A percentile compares a stretch with the other conserved stretches of the same genome.
Conservation (phyloP, 192 early-diverging fungal species). For the Coemansia sp. region DNA sequence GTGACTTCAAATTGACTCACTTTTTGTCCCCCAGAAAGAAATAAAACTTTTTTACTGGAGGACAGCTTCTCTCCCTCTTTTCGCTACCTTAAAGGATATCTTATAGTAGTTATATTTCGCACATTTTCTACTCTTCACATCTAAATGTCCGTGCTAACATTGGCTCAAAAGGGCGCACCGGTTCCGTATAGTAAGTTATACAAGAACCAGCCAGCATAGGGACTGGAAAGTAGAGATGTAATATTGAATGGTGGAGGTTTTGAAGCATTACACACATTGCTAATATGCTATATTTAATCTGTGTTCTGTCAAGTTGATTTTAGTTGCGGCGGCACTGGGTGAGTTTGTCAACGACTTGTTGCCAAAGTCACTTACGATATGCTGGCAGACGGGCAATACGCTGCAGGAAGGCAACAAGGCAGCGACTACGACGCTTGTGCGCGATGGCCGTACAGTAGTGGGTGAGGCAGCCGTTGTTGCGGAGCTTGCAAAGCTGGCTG, state of each 20-base stretch:
- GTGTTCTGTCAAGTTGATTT: too few relatives aligned
- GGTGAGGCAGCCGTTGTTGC: slow-evolving; percentile 17
- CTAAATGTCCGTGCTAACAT: slow-evolving; percentile 55
- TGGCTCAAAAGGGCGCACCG: slow-evolving; percentile 61
- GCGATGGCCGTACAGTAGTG: slow-evolving; percentile 1
- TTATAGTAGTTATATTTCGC: background rate
- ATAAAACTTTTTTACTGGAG: too few relatives aligned
- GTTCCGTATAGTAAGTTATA: slow-evolving; percentile 54
- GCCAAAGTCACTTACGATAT: slow-evolving; percentile 32
- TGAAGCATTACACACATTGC: too few relatives aligned
- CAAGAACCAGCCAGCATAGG: too few relatives aligned
- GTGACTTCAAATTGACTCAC: too few relatives aligned
- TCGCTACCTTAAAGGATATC: background rate
- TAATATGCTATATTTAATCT: too few relatives aligned
- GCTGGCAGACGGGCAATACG: slow-evolving; percentile 55
- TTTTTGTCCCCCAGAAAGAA: too few relatives aligned
- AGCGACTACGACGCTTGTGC: slow-evolving; percentile 37
- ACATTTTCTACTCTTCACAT: slow-evolving; percentile 18
- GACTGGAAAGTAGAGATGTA: too few relatives aligned
- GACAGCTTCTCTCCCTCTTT: background rate
- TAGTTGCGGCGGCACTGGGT: slow-evolving; percentile 56
- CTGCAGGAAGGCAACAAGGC: slow-evolving; percentile 39
- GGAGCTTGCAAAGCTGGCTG: slow-evolving; percentile 6
- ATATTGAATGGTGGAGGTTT: background rate
- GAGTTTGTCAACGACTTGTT: slow-evolving; percentile 49